Evolutionary conservation across 2,329 filamentous ascomycete genomes (phyloP), one percentile per base, ranked within the genome.

Genomic region (Monilinia vaccinii-corymbosi): DNA sequence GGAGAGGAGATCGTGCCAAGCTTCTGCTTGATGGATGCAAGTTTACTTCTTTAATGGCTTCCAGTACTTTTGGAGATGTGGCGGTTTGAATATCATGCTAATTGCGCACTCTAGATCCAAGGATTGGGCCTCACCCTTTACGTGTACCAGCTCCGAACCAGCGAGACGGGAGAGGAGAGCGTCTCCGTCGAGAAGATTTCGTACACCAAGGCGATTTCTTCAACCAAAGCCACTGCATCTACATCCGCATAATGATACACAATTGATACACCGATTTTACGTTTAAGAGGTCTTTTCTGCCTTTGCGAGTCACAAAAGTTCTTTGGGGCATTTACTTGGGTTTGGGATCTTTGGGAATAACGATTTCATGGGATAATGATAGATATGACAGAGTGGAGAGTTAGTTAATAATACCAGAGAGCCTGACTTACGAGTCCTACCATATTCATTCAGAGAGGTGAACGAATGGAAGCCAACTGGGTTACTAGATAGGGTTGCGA

Each of bases 11-110:
- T 88, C 28, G 86, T 86, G 60, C 93, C 93, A 31, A 96, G 91
- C 73, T 97, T 97, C 75, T 96, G 94, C 71, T 76, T 97, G 73
- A 97, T 97, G 93, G 93, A 97, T 81, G 92, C 97, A 74, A 78
- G 91, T 87, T 32, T 49, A 58, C 55, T 28, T 28, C 11, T 49
- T 32, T 40, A 34, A 38, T 48, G 31, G 6, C 25, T 60, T 53
- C 28, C n/a, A 44, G 5, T 21, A 8, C 9, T 2, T 13, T 23
- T 21, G 40, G 9, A 44, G n/a, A 21, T 44, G n/a, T 11, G 40
- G 10, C 9, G 10, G 57, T 40, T 28, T 13, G 10, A 40, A 46
- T 14, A 16, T 32, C 5, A 7, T 47, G 32, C 42, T 59, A 55
- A 59, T 11, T 11, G 7, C 3, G 5, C 6, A 11, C 16, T 18